These are phyloP conservation scores for Cyclotella distinguenda DNA, from an alignment of 108 stramenopile species.

Conservation along the genomic window DNA sequence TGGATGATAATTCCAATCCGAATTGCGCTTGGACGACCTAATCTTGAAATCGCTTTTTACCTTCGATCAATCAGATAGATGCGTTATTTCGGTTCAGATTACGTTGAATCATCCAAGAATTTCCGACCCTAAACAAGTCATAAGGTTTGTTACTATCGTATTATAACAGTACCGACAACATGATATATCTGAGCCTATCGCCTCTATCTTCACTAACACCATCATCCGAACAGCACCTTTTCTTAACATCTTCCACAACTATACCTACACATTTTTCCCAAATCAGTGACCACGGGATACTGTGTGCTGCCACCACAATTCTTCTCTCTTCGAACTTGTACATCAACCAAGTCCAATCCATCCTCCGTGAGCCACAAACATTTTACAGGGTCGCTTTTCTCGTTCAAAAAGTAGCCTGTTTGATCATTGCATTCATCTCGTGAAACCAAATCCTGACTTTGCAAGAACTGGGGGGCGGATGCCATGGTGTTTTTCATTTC, in stretches of 20 bases:
- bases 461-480: neutral
- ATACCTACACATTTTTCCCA: slow-evolving; percentile 36
- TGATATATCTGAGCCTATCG: no score
- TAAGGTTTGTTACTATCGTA: no score
- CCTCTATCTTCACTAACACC: no score
- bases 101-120: no score
- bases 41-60: no score
- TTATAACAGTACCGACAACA: no score
- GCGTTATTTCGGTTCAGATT: no score
- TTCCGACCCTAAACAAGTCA: no score
- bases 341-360: slow-evolving; percentile 12
- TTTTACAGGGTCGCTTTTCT: slow-evolving; percentile 10
- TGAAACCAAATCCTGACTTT: slow-evolving; percentile 1
- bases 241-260: slow-evolving; percentile 35
- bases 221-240: no score
- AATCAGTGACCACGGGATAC: slow-evolving; percentile 22
- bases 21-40: no score
- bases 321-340: slow-evolving; percentile 8
- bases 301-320: slow-evolving; percentile 25
- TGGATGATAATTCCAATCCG: no score
- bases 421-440: slow-evolving; percentile 30
- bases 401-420: slow-evolving; percentile 38
- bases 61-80: no score
- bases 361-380: slow-evolving; percentile 32
- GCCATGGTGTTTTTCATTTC: neutral